Evolutionary conservation across 2,329 filamentous ascomycete genomes (phyloP).

Genomic region (Sordariomycetes sp.): DNA sequence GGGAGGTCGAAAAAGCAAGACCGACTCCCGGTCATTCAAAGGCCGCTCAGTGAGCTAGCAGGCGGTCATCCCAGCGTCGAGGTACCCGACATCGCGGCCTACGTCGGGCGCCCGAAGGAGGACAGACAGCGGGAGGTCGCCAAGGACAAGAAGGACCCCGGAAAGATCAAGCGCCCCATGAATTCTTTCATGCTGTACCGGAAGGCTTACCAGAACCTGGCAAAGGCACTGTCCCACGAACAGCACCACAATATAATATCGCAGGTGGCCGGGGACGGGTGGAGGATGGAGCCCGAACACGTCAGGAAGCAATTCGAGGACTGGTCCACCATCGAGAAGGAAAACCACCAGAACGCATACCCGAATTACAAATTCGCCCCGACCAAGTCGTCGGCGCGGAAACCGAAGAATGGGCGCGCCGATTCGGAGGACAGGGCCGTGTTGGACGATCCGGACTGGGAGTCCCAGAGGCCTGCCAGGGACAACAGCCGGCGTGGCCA

Average conservation of each 20-base stretch:
- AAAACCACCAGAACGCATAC: slow-evolving; percentile 76
- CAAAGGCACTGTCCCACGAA: slow-evolving; percentile 68
- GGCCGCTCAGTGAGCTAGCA: slow-evolving; percentile 62
- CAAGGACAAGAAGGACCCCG: slow-evolving; percentile 49
- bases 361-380: slow-evolving; percentile 93
- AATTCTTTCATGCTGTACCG: slow-evolving; percentile 98
- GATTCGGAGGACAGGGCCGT: slow-evolving; percentile 24
- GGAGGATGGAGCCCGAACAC: slow-evolving; percentile 67
- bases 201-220: slow-evolving; percentile 79
- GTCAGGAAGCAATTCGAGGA: slow-evolving; percentile 67
- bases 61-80: slow-evolving; percentile 49
- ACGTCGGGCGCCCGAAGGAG: slow-evolving; percentile 62
- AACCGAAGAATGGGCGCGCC: slow-evolving; percentile 15
- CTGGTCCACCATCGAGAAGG: slow-evolving; percentile 69
- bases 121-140: slow-evolving; percentile 58
- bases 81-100: slow-evolving; percentile 68
- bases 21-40: slow-evolving; percentile 40
- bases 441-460: slow-evolving; percentile 21
- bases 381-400: slow-evolving; percentile 50
- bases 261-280: slow-evolving; percentile 74
- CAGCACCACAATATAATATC: slow-evolving; percentile 95
- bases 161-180: slow-evolving; percentile 84
- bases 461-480: slow-evolving; percentile 1
- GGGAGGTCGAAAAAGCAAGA: slow-evolving; percentile 29
- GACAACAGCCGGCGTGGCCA: neutral